Evolutionary conservation across 768 basidiomycete genomes (phyloP), one percentile per base, ranked within the genome.

Genomic region (Lactarius sanguifluus): DNA sequence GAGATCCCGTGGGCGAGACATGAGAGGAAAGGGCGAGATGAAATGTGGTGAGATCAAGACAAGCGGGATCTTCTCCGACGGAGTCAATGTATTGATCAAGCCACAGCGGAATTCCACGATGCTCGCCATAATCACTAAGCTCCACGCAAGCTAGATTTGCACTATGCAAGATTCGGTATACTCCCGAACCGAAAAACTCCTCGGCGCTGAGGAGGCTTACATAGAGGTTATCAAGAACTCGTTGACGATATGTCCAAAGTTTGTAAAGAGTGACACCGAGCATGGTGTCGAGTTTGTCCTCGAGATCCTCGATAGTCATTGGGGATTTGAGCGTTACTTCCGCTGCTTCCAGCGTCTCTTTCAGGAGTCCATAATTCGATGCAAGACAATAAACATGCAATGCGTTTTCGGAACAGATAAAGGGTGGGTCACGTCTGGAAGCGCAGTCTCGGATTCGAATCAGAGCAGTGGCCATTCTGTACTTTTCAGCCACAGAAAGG

Each of bases 331-430:
- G 30, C 12, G 47, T 52, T 9, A 16, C 5, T 20, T 18, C n/a
- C 0, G 61, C 61, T 36, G 61, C 45, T 10, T 13, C n/a, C 6
- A 52, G 34, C 34, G 36, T 41, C 45, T 52, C 47, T 34, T 52
- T 10, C 0, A 12, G 20, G 28, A 62, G 61, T 1, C 61, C 34
- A 47, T 62, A 32, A 23, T 18, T 32, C 9, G 6, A n/a, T 18
- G 61, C 61, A 7, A 50, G 16, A 25, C 43, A 40, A 32, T 43
- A 61, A 10, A 45, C 60, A n/a, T 45, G 30, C 16, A 61, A 30
- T 12, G 61, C 61, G 4, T 34, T 62, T 20, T 62, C 38, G 15
- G 38, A 4, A 15, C 13, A 15, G 38, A 40, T 40, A 15, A 40
- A 40, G 15, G 13, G 13, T 15, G 38, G 38, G 38, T 40, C 15